Conservation (phyloP, 176 grass and related monocot genomes). For the Poa annua region DNA sequence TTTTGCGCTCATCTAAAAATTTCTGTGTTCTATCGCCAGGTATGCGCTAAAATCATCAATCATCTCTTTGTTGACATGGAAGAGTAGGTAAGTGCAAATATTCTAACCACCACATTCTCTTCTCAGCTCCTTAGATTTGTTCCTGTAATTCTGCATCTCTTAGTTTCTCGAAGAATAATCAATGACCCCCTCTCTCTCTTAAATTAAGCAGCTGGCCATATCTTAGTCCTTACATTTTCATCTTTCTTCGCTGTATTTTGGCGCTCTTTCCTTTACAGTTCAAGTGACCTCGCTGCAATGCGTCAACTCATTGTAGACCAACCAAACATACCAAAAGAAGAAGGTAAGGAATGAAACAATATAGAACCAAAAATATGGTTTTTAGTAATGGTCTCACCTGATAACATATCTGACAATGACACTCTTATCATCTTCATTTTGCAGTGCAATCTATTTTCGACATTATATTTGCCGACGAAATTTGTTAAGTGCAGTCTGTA, state of each 20-base stretch:
- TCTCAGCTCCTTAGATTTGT: not conserved
- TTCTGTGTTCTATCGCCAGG: constrained; percentile 45
- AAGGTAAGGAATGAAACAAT: constrained; percentile 54
- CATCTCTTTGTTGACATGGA: constrained; percentile 65
- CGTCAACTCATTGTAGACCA: constrained; percentile 75
- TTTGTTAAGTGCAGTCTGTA: constrained; percentile 48
- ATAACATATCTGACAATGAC: constrained; percentile 20
- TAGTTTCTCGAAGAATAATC: not conserved
- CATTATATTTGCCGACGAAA: constrained; percentile 79
- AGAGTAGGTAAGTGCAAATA: constrained; percentile 54
- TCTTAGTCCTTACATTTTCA: not conserved
- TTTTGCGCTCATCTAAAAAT: not conserved
- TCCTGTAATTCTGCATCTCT: not conserved
- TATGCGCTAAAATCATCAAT: constrained; percentile 64
- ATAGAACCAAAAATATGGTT: not conserved
- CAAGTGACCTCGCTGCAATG: constrained; percentile 61
- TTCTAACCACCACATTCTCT: not conserved
- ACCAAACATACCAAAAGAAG: constrained; percentile 85
- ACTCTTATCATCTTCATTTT: constrained; percentile 30
- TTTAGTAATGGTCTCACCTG: not conserved
- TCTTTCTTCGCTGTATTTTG: not conserved
- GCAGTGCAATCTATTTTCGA: constrained; percentile 88
- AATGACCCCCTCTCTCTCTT: not conserved
- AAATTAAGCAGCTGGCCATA: not conserved
- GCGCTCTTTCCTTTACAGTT: constrained; percentile 53